phyloP scores from a whole-genome alignment of 305 asterid species.

The Fraxinus nigra region DNA sequence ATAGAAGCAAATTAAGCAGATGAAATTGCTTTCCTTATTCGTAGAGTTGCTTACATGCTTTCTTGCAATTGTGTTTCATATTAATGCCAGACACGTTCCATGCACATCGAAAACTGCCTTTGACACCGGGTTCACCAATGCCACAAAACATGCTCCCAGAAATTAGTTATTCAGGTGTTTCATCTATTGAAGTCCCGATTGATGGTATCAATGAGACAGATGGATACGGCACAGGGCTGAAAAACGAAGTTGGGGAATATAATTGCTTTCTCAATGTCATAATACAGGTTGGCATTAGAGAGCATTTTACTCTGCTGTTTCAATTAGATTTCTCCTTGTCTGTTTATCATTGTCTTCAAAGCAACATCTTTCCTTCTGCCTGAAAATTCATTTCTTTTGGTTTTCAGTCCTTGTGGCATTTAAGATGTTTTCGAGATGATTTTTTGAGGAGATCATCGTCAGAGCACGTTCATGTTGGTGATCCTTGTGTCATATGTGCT shows the following conservation, averaged over 20 bases:
- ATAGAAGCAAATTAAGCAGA: constrained; percentile 1
- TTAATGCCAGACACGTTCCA: constrained; percentile 45
- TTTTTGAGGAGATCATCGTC: constrained; percentile 66
- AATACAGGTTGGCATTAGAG: constrained; percentile 68
- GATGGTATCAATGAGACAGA: constrained; percentile 48
- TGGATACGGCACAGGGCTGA: constrained; percentile 76
- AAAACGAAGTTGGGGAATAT: constrained; percentile 90
- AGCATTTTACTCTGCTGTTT: constrained; percentile 16
- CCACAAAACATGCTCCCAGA: constrained; percentile 35
- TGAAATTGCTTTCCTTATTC: background rate
- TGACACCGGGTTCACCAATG: constrained; percentile 29
- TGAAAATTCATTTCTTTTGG: constrained; percentile 21
- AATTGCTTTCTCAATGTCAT: constrained; percentile 95
- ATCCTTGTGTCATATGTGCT: constrained; percentile 94
- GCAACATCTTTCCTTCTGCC: constrained; percentile 17
- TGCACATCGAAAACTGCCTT: constrained; percentile 47
- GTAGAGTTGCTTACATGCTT: background rate
- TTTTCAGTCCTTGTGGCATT: constrained; percentile 89
- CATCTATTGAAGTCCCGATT: constrained; percentile 33
- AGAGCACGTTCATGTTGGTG: constrained; percentile 86
- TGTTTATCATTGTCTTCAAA: constrained; percentile 19
- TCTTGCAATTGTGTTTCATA: constrained; percentile 14
- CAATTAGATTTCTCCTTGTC: constrained; percentile 8
- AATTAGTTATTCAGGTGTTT: constrained; percentile 31
- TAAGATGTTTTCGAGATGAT: constrained; percentile 75